These are phyloP conservation scores for Domatiomyces catenatus DNA, from an alignment of 2,329 filamentous ascomycete species.

Conservation along the genomic window DNA sequence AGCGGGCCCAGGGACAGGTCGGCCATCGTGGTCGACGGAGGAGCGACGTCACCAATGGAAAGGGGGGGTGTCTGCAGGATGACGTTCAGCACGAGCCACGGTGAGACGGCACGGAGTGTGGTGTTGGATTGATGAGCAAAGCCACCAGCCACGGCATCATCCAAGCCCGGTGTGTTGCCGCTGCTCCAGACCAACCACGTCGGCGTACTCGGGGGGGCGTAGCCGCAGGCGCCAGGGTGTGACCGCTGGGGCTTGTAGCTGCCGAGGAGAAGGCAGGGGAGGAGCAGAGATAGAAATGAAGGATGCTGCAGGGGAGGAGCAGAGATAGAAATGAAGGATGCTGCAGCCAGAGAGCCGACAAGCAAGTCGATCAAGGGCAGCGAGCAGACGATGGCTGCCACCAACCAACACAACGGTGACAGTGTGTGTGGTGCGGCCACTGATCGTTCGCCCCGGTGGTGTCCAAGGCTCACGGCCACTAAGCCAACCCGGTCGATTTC, in stretches of 20 bases:
- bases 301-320: not conserved
- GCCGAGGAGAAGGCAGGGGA: not conserved
- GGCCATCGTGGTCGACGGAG: conserved; percentile 6
- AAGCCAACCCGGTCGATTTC: not conserved
- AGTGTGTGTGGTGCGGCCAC: not conserved
- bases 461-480: not conserved
- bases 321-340: not conserved
- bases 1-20: conserved; percentile 73
- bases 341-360: not conserved
- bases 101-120: not conserved
- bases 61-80: not conserved
- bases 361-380: not conserved
- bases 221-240: not conserved
- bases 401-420: not conserved
- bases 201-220: not conserved
- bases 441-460: not conserved
- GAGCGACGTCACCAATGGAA: not conserved
- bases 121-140: not conserved
- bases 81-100: not conserved
- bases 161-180: not conserved
- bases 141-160: not conserved
- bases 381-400: not conserved
- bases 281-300: not conserved
- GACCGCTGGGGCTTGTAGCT: not conserved
- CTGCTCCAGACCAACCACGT: not conserved